Conservation (phyloP, 176 grass and related monocot species). For the Poa annua region DNA sequence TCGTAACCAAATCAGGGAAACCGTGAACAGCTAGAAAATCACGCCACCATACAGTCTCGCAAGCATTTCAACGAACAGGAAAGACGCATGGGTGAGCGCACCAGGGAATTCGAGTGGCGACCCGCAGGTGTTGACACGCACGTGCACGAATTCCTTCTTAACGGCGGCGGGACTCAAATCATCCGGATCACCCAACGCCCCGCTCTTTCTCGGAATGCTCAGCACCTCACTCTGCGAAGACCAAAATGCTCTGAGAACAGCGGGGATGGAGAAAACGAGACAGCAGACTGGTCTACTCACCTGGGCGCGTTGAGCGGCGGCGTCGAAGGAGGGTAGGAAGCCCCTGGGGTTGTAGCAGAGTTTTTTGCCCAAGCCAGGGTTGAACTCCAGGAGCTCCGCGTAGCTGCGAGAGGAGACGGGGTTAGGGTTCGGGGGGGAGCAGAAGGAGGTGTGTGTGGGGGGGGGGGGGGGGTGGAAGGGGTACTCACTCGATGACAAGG, state of each 20-base stretch:
- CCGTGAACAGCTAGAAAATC: background rate
- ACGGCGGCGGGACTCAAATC: background rate
- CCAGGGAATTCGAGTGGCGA: constrained; percentile 74
- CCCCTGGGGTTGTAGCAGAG: constrained; percentile 52
- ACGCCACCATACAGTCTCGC: background rate
- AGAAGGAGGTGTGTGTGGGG: background rate
- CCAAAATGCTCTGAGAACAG: constrained; percentile 13
- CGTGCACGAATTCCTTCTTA: constrained; percentile 58
- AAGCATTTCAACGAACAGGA: constrained; percentile 29
- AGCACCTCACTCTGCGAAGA: constrained; percentile 40
- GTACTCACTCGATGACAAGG: constrained; percentile 66
- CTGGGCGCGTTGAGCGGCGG: constrained; percentile 51
- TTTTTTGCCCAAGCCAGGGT: constrained; percentile 42
- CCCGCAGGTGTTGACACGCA: constrained; percentile 66
- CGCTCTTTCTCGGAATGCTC: constrained; percentile 1
- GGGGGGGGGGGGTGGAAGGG: background rate
- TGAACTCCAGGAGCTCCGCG: constrained; percentile 74
- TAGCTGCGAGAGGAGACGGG: constrained; percentile 46
- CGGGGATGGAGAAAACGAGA: background rate
- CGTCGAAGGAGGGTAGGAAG: constrained; percentile 45
- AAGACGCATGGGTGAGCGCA: background rate
- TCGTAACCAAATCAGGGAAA: constrained; percentile 9
- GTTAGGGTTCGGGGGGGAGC: constrained; percentile 33
- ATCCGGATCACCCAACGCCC: constrained; percentile 1
- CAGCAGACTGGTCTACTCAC: constrained; percentile 12